Base-by-base conservation (phyloP, 2,329 filamentous ascomycete genomes). In the Xylariomycetidae sp. region DNA sequence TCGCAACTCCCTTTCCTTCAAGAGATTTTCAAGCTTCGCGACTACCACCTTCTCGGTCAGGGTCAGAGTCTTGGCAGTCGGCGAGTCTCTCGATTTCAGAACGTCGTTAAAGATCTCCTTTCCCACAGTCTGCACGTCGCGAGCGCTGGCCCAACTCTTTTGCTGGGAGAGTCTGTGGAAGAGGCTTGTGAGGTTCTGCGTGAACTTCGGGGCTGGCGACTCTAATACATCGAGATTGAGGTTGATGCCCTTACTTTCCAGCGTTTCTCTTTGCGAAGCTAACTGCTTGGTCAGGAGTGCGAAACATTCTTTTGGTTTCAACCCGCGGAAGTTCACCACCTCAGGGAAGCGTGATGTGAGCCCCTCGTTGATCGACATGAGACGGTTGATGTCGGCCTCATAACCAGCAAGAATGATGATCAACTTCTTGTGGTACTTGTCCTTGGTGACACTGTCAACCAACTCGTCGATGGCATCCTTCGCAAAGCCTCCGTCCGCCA, bases 361-460 rank as follows among this genome's bases (percentile, higher is more conserved):
- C 0, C 80, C 80, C 0, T 72, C 65, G 39, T 85, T 85, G 13
- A 68, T 61, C 0, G 59, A 56, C 56, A 85, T 65, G 0, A 86
- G 65, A 0, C 61, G 57, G 43, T 85, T 76, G 34, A 86, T 84
- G 23, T 85, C 76, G 0, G 66, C 45, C 9, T 77, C 72, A 42
- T 86, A 86, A 0, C 82, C 82, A 0, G 82, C 82, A 1, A 86
- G 56, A 24, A 86, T 82, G 22, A 80, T 67, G 22, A 86, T 64
- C 2, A 85, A 56, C 38, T 76, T 80, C 22, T 68, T 61, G 2
- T 61, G 54, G 48, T 76, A 85, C 22, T 61, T 68, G 0, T 68
- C 63, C 40, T 83, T 74, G 2, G 68, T 73, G 0, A 68, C 47
- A 0, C 54, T 62, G 38, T 73, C 67, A 0, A 74, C 67, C 0